Evolutionary conservation across 2,329 filamentous ascomycete species (phyloP).

Genomic region (Fusarium pseudonygamai): DNA sequence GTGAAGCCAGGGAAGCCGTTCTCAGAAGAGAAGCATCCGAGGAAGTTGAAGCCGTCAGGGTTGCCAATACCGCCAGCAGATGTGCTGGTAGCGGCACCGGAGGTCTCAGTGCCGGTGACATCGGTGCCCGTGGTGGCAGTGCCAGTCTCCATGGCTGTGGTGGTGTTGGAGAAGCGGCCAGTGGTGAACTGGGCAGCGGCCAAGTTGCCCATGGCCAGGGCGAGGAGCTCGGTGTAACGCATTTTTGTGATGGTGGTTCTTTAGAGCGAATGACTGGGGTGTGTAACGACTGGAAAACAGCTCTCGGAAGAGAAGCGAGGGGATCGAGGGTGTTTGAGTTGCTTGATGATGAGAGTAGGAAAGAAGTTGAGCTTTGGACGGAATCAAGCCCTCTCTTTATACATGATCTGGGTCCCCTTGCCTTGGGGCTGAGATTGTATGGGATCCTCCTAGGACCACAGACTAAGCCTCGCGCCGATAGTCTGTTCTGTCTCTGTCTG

Average conservation of each 20-base stretch:
- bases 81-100: not conserved
- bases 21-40: conserved; percentile 44
- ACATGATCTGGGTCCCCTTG: conserved; percentile 21
- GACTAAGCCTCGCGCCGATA: conserved; percentile 13
- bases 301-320: conserved; percentile 45
- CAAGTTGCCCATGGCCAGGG: conserved; percentile 46
- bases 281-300: conserved; percentile 39
- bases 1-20: conserved; percentile 43
- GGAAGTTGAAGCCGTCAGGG: conserved; percentile 33
- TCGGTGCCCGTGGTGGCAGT: conserved; percentile 1
- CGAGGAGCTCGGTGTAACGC: conserved; percentile 45
- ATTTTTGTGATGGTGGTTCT: conserved; percentile 28
- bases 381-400: conserved; percentile 44
- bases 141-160: not conserved
- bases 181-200: conserved; percentile 40
- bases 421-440: conserved; percentile 18
- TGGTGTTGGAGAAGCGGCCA: conserved; percentile 16
- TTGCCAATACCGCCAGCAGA: conserved; percentile 6
- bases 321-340: conserved; percentile 45
- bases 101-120: conserved; percentile 1
- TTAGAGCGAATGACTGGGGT: conserved; percentile 41
- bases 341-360: conserved; percentile 36
- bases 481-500: not conserved
- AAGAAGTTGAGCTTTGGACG: conserved; percentile 16
- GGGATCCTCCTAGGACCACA: conserved; percentile 5